Evolutionary conservation across 176 grass and related monocot species (phyloP).

Genomic region (Puccinellia tenuiflora): DNA sequence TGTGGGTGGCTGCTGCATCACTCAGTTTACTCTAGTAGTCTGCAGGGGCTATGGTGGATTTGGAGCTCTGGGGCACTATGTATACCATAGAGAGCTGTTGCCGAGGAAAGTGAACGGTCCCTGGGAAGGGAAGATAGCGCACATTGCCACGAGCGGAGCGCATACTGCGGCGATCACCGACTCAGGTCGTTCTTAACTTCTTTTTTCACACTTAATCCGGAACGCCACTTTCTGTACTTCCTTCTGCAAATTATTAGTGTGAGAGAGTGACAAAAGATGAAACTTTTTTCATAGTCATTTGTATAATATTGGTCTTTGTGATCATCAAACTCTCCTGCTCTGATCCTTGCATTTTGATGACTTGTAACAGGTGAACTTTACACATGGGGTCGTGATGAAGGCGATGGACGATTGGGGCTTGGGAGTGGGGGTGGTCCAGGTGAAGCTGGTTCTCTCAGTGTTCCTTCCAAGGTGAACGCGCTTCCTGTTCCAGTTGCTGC

Average conservation of each 20-base stretch:
- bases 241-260: neutral
- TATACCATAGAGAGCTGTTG: conserved; percentile 80
- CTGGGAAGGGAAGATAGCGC: conserved; percentile 66
- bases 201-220: neutral
- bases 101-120: conserved; percentile 63
- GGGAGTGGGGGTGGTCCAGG: conserved; percentile 89
- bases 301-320: neutral
- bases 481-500: conserved; percentile 66
- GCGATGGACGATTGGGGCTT: conserved; percentile 82
- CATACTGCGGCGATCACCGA: conserved; percentile 77
- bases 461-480: conserved; percentile 72
- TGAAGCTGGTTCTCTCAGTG: conserved; percentile 83
- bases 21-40: conserved; percentile 75
- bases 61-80: conserved; percentile 92
- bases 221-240: neutral
- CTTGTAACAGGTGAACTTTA: conserved; percentile 72
- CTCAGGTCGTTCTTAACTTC: conserved; percentile 34
- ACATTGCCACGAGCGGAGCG: conserved; percentile 85
- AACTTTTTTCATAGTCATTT: neutral
- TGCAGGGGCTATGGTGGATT: conserved; percentile 99
- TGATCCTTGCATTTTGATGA: neutral
- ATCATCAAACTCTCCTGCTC: neutral
- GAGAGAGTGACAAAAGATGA: neutral
- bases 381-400: conserved; percentile 94
- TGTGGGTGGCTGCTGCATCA: conserved; percentile 39